These are phyloP conservation scores for Beta corolliflora DNA, from an alignment of 179 eudicot species.

Conservation along the genomic window DNA sequence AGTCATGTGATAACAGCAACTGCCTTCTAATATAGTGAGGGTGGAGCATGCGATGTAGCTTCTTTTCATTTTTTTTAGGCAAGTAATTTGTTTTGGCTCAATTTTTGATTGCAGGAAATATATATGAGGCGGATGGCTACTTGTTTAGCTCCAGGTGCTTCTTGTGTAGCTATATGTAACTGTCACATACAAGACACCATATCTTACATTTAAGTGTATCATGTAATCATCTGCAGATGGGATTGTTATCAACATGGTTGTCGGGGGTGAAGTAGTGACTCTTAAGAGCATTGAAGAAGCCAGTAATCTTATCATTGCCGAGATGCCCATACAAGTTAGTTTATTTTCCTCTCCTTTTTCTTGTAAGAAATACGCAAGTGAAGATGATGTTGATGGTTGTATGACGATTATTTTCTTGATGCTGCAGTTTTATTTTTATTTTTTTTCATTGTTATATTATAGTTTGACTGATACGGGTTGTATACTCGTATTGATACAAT, in stretches of 20 bases:
- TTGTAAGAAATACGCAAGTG: not conserved
- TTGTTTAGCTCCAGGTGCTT: slow-evolving; percentile 81
- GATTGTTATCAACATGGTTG: slow-evolving; percentile 86
- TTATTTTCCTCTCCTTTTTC: not conserved
- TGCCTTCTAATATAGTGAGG: not conserved
- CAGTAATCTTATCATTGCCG: slow-evolving; percentile 67
- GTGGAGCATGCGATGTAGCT: not conserved
- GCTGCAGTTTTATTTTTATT: not conserved
- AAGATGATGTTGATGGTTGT: not conserved
- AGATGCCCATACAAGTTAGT: slow-evolving; percentile 89
- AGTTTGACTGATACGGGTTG: no score
- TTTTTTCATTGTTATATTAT: not conserved
- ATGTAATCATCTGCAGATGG: slow-evolving; percentile 51
- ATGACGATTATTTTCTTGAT: not conserved
- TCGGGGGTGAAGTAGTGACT: slow-evolving; percentile 84
- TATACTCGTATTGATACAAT: no score
- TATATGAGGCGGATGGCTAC: slow-evolving; percentile 72
- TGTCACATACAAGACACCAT: not conserved
- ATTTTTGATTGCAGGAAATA: slow-evolving; percentile 57
- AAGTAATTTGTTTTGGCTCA: not conserved
- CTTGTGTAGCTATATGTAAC: not conserved
- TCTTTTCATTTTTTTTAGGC: not conserved
- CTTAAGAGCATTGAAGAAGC: slow-evolving; percentile 82
- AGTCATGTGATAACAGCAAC: not conserved
- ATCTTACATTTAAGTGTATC: not conserved